phyloP scores from a whole-genome alignment of 2,329 filamentous ascomycete species.

The Lachnellula subtilissima region DNA sequence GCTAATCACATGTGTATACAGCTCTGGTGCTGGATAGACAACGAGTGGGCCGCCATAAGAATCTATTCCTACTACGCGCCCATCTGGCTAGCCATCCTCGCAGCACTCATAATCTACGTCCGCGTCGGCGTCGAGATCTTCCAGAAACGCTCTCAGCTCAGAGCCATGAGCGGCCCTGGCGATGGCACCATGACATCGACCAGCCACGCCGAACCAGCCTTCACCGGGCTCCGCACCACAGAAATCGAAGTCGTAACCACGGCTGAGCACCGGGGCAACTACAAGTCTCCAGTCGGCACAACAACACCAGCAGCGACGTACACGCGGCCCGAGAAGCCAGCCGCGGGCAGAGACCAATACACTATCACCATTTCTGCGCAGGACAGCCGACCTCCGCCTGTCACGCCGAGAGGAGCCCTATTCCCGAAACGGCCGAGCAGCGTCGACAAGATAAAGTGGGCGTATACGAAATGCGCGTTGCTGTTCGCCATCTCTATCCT shows the following conservation, averaged over 20 bases:
- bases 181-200: not conserved
- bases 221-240: constrained; percentile 18
- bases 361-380: constrained; percentile 9
- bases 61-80: constrained; percentile 71
- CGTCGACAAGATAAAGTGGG: constrained; percentile 59
- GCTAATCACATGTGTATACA: constrained; percentile 49
- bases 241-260: constrained; percentile 20
- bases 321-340: not conserved
- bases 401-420: not conserved
- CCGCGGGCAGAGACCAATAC: constrained; percentile 3
- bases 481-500: constrained; percentile 67
- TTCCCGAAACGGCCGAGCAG: not conserved
- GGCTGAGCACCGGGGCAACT: not conserved
- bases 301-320: not conserved
- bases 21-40: constrained; percentile 76
- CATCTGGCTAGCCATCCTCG: constrained; percentile 58
- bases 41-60: constrained; percentile 64
- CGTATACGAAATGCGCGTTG: constrained; percentile 64
- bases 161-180: constrained; percentile 36
- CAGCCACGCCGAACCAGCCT: constrained; percentile 51
- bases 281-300: not conserved
- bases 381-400: not conserved
- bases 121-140: constrained; percentile 62
- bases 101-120: constrained; percentile 62
- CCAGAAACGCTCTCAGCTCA: constrained; percentile 58